Percentiles rank a stretch among this genome's conserved stretches.
These are phyloP conservation scores for Penicillium glabrum DNA, from an alignment of 2,329 filamentous ascomycete species.

Conservation along the genomic window DNA sequence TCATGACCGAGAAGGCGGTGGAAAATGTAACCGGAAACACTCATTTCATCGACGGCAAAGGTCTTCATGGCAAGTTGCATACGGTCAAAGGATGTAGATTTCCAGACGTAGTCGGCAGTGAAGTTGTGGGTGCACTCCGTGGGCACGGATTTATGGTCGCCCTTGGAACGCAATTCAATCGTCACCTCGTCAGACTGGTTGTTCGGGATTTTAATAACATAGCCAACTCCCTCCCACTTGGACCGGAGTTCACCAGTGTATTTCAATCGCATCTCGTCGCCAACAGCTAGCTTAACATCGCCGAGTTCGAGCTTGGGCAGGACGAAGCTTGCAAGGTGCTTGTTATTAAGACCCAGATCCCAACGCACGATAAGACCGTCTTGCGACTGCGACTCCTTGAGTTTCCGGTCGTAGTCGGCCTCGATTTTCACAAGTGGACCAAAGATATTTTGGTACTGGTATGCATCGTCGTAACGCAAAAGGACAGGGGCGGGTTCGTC, in stretches of 20 bases:
- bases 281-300: constrained; percentile 95
- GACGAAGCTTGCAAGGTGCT: constrained; percentile 92
- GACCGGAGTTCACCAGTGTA: constrained; percentile 92
- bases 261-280: constrained; percentile 96
- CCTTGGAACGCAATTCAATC: constrained; percentile 88
- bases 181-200: constrained; percentile 98
- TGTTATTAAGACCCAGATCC: constrained; percentile 95
- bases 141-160: constrained; percentile 92
- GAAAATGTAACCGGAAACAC: constrained; percentile 97
- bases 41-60: constrained; percentile 96
- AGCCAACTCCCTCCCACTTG: constrained; percentile 96
- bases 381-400: constrained; percentile 97
- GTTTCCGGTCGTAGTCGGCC: constrained; percentile 97
- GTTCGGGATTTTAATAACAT: constrained; percentile 99
- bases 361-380: constrained; percentile 92
- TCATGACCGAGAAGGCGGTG: constrained; percentile 95
- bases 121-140: constrained; percentile 98
- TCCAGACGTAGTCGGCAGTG: constrained; percentile 98
- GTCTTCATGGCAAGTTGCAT: constrained; percentile 99
- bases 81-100: constrained; percentile 96
- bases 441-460: constrained; percentile 98
- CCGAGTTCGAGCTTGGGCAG: constrained; percentile 96
- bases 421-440: constrained; percentile 98
- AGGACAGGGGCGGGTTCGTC: constrained; percentile 93
- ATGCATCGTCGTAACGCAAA: constrained; percentile 93